Percentiles rank a stretch among this genome's conserved stretches.
phyloP scores from a whole-genome alignment of 257 asterid genomes.

The Coffea eugenioides region DNA sequence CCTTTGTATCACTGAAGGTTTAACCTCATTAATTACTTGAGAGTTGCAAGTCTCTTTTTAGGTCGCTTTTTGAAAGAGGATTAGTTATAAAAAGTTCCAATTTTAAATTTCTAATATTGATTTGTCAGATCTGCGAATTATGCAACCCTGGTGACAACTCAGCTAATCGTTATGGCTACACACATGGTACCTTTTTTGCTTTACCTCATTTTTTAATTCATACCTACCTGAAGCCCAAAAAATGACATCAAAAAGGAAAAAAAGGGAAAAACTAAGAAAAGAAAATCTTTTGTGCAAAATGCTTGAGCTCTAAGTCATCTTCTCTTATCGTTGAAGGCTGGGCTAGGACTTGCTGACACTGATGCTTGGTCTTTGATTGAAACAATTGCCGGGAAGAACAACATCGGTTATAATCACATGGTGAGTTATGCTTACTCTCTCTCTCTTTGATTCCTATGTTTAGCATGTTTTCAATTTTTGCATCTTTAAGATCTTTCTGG shows the following conservation, averaged over 20 bases:
- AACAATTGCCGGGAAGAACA: constrained; percentile 92
- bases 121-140: constrained; percentile 84
- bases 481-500: neutral
- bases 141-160: constrained; percentile 83
- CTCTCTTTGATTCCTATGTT: neutral
- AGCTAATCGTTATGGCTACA: constrained; percentile 74
- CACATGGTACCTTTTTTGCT: constrained; percentile 65
- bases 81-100: neutral
- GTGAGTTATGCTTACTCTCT: constrained; percentile 44
- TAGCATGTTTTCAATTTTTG: constrained; percentile 1
- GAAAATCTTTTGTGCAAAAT: neutral
- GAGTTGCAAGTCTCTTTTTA: neutral
- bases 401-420: constrained; percentile 87
- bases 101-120: constrained; percentile 1
- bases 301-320: constrained; percentile 23
- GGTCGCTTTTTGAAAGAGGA: neutral
- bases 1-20: neutral
- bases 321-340: constrained; percentile 57
- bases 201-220: constrained; percentile 10
- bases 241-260: neutral
- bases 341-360: constrained; percentile 85
- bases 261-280: neutral
- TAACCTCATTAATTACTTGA: neutral
- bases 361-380: constrained; percentile 95
- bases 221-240: neutral